Percentiles rank a stretch among this genome's conserved stretches.
Evolutionary conservation across 352 stramenopile species (phyloP).

Genomic region (Globisporangium heterothallicum): DNA sequence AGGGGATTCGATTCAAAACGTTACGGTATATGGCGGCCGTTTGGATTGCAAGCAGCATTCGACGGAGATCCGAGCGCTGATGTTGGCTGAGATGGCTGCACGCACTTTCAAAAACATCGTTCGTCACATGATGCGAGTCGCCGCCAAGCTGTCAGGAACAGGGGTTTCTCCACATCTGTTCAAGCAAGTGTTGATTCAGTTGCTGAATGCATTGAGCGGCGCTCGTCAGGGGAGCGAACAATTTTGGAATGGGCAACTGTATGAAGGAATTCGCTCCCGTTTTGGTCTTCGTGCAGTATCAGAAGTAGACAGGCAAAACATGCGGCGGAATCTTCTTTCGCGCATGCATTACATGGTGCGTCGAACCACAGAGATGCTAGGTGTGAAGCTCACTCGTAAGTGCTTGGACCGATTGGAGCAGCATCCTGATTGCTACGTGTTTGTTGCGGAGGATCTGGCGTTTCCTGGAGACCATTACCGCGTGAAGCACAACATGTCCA

Average conservation of each 20-base stretch:
- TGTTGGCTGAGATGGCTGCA: slow-evolving; percentile 86
- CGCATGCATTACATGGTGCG: slow-evolving; percentile 47
- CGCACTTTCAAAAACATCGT: slow-evolving; percentile 86
- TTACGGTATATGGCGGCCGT: slow-evolving; percentile 58
- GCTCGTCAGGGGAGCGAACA: slow-evolving; percentile 46
- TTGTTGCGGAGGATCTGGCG: slow-evolving; percentile 71
- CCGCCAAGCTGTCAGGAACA: slow-evolving; percentile 24
- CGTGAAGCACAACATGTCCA: slow-evolving; percentile 81
- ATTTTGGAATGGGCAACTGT: slow-evolving; percentile 73
- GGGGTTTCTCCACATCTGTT: slow-evolving; percentile 40
- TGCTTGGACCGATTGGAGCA: slow-evolving; percentile 40
- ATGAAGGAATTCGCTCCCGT: slow-evolving; percentile 61
- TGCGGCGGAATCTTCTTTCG: slow-evolving; percentile 49
- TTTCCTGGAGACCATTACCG: slow-evolving; percentile 27
- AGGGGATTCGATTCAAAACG: slow-evolving; percentile 69
- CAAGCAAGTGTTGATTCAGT: slow-evolving; percentile 42
- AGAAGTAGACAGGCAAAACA: slow-evolving; percentile 72
- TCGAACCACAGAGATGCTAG: slow-evolving; percentile 50
- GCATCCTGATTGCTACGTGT: slow-evolving; percentile 63
- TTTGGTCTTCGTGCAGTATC: slow-evolving; percentile 68
- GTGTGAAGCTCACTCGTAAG: slow-evolving; percentile 30
- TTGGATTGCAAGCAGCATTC: slow-evolving; percentile 55
- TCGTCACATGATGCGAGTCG: slow-evolving; percentile 61
- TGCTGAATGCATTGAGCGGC: slow-evolving; percentile 69
- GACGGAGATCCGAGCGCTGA: slow-evolving; percentile 39